Conservation (phyloP, 257 asterid genomes). For the Scutellaria baicalensis region DNA sequence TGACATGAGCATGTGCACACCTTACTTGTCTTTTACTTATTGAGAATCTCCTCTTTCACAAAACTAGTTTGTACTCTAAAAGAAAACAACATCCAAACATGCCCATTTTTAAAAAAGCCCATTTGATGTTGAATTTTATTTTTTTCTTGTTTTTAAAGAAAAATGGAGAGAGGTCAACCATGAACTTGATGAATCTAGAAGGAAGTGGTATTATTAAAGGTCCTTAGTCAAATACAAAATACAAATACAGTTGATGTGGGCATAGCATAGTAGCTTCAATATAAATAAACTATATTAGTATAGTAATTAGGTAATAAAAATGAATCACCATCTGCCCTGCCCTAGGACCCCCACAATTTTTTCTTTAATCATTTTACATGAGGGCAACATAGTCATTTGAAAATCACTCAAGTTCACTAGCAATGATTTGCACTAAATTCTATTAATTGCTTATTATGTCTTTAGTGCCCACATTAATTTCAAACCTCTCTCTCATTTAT, state of each 20-base stretch:
- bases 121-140: neutral
- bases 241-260: neutral
- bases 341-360: too few relatives aligned
- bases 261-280: neutral
- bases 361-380: too few relatives aligned
- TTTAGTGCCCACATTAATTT: too few relatives aligned
- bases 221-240: constrained; percentile 7
- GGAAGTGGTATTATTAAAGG: constrained; percentile 2
- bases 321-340: too few relatives aligned
- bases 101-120: neutral
- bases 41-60: constrained; percentile 15
- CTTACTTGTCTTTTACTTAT: constrained; percentile 18
- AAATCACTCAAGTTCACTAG: too few relatives aligned
- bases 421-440: too few relatives aligned
- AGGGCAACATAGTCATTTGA: too few relatives aligned
- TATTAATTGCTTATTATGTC: too few relatives aligned
- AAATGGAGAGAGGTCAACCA: neutral
- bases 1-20: neutral
- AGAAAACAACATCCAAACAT: constrained; percentile 5
- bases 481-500: too few relatives aligned
- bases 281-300: neutral
- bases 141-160: neutral
- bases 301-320: too few relatives aligned
- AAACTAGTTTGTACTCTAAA: neutral
- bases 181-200: constrained; percentile 6